These are phyloP conservation scores for Pseudopyrenochaeta lycopersici DNA, from an alignment of 2,329 filamentous ascomycete genomes.

Conservation along the genomic window DNA sequence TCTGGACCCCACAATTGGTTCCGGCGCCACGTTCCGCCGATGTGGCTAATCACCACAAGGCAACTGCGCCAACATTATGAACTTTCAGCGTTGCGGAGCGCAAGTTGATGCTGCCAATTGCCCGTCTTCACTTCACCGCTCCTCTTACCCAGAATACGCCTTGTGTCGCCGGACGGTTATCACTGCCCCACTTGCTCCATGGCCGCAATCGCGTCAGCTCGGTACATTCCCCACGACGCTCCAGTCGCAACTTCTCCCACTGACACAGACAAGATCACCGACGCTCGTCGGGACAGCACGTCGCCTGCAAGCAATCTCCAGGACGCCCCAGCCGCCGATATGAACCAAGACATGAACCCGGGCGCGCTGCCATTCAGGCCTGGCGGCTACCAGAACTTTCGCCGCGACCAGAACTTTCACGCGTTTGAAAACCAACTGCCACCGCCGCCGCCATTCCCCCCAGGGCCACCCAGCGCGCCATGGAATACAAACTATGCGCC, in stretches of 20 bases:
- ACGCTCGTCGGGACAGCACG: constrained; percentile 30
- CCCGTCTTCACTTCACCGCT: constrained; percentile 16
- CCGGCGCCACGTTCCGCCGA: constrained; percentile 19
- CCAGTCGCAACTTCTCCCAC: constrained; percentile 32
- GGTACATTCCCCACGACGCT: constrained; percentile 38
- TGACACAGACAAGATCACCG: constrained; percentile 35
- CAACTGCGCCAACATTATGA: constrained; percentile 7
- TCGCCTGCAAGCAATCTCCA: constrained; percentile 11
- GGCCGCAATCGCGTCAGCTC: constrained; percentile 31
- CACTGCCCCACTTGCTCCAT: constrained; percentile 31
- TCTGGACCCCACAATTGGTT: constrained; percentile 19
- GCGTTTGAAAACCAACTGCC: constrained; percentile 17
- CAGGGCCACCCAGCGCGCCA: constrained; percentile 9
- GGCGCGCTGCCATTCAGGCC: constrained; percentile 29
- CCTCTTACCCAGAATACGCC: constrained; percentile 9
- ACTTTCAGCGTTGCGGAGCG: constrained; percentile 6
- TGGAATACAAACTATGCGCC: constrained; percentile 15
- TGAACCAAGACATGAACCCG: constrained; percentile 32
- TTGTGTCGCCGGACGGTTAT: constrained; percentile 15
- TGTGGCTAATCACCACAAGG: constrained; percentile 15
- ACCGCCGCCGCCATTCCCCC: constrained; percentile 5
- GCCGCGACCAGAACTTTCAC: constrained; percentile 16
- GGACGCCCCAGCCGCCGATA: constrained; percentile 19
- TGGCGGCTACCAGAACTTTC: constrained; percentile 14
- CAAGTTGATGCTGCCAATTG: constrained; percentile 11